Conservation (phyloP, 495 filamentous ascomycete genomes). For the Bacidia gigantensis region DNA sequence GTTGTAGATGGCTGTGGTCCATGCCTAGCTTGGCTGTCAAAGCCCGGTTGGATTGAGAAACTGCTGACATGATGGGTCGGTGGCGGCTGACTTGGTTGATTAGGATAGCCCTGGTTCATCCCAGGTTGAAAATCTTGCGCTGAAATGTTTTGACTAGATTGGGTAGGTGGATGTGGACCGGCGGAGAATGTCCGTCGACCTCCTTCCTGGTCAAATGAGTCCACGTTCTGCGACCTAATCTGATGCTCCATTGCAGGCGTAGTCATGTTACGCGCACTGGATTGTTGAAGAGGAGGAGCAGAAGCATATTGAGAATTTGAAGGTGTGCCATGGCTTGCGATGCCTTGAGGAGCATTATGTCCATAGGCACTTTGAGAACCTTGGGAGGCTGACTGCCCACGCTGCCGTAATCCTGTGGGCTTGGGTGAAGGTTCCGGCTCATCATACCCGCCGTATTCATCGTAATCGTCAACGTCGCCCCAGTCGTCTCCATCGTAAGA, state of each 20-base stretch:
- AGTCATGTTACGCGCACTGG: conserved; percentile 12
- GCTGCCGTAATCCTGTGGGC: conserved; percentile 28
- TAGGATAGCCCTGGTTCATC: background rate
- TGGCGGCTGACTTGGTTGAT: background rate
- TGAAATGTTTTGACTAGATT: conserved; percentile 1
- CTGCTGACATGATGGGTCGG: background rate
- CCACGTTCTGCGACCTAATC: conserved; percentile 10
- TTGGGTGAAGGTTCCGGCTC: conserved; percentile 32
- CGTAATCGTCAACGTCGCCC: conserved; percentile 71
- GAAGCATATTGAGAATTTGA: background rate
- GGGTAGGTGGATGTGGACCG: conserved; percentile 11
- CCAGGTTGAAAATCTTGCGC: conserved; percentile 9
- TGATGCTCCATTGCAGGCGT: conserved; percentile 9
- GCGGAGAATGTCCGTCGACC: conserved; percentile 28
- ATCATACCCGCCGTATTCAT: conserved; percentile 50
- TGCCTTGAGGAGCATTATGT: conserved; percentile 8
- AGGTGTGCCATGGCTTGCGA: conserved; percentile 5
- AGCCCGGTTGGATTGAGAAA: conserved; percentile 3
- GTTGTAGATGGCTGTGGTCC: background rate
- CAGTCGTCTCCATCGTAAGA: conserved; percentile 92
- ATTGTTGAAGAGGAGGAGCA: conserved; percentile 7
- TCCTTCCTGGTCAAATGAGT: conserved; percentile 40
- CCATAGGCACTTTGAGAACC: conserved; percentile 4
- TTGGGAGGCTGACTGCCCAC: conserved; percentile 22
- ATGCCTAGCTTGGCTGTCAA: conserved; percentile 1